These are phyloP conservation scores for Plasmodium reichenowi DNA, from an alignment of 169 alveolate species.

Conservation along the genomic window DNA sequence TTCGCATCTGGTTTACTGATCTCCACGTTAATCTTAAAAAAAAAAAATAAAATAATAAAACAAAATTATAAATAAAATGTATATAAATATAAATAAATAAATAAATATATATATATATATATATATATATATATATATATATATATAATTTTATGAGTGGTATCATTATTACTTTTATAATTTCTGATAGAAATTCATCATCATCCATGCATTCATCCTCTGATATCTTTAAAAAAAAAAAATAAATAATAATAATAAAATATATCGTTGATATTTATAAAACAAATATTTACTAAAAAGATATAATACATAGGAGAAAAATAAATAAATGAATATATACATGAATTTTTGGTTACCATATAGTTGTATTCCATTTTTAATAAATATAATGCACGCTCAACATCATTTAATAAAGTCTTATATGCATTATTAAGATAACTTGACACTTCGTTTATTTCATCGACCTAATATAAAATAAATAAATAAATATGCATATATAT, in stretches of 20 bases:
- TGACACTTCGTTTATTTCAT: slow-evolving; percentile 55
- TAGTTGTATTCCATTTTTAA: slow-evolving; percentile 31
- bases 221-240: slow-evolving; percentile 33
- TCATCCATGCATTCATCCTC: slow-evolving; percentile 65
- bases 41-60: too few species aligned
- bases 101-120: background rate
- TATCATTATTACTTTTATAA: slow-evolving; percentile 5
- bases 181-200: slow-evolving; percentile 48
- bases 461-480: slow-evolving; percentile 20
- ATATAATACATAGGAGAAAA: background rate
- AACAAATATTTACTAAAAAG: background rate
- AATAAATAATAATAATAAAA: background rate
- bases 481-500: background rate
- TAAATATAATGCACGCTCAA: slow-evolving; percentile 49
- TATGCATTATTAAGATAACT: slow-evolving; percentile 71
- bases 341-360: slow-evolving; percentile 2
- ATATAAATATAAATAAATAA: background rate
- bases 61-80: background rate
- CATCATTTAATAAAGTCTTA: slow-evolving; percentile 22
- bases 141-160: too few species aligned
- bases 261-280: background rate
- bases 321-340: background rate
- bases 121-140: background rate
- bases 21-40: slow-evolving; percentile 46
- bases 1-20: slow-evolving; percentile 45